phyloP scores from a whole-genome alignment of 345 rosid species.

The Murraya paniculata region DNA sequence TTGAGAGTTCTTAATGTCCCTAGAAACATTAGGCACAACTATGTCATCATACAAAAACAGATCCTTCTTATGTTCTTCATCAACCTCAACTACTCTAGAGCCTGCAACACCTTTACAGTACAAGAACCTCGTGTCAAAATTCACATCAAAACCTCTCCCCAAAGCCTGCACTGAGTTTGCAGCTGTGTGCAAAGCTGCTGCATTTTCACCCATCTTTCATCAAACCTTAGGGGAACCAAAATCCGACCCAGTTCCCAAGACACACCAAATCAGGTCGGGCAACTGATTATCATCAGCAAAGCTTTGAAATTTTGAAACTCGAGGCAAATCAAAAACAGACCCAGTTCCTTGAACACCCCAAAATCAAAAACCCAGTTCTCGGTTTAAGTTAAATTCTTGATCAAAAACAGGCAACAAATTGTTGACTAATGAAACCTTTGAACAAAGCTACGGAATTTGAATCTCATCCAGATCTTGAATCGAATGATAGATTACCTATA shows the following conservation, averaged over 20 bases:
- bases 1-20: constrained; percentile 42
- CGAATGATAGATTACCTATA: neutral
- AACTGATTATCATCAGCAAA: neutral
- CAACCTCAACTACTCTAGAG: constrained; percentile 53
- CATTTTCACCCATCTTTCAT: constrained; percentile 42
- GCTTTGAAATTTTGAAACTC: neutral
- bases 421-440: neutral
- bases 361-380: constrained; percentile 10
- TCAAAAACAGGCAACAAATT: neutral
- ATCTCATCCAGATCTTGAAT: constrained; percentile 16
- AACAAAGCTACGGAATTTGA: neutral
- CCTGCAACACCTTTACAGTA: constrained; percentile 67
- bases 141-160: constrained; percentile 76
- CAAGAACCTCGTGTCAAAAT: constrained; percentile 65
- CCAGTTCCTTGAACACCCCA: neutral
- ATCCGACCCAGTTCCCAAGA: neutral
- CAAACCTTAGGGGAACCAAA: neutral
- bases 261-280: neutral
- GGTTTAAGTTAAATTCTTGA: neutral
- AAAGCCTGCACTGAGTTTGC: constrained; percentile 58
- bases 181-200: constrained; percentile 55
- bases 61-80: constrained; percentile 49
- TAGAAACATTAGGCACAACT: constrained; percentile 49
- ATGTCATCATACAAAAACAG: constrained; percentile 37
- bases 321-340: constrained; percentile 13